These are phyloP conservation scores for Nidularia pulvinata DNA, from an alignment of 768 basidiomycete genomes.

Conservation along the genomic window DNA sequence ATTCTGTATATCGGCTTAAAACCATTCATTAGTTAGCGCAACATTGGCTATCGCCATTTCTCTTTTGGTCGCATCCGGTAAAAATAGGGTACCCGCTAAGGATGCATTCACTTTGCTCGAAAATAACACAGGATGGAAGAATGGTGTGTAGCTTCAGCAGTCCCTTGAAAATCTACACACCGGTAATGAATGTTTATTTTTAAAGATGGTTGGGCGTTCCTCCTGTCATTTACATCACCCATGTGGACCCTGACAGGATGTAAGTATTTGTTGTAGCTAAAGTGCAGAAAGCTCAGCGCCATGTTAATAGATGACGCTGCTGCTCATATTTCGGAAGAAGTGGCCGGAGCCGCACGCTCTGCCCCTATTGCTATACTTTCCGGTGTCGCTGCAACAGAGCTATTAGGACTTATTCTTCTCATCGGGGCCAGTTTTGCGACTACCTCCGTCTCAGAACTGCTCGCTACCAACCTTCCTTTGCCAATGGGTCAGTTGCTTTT, in stretches of 20 bases:
- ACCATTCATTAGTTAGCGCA: not conserved
- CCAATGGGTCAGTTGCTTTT: conserved; percentile 65
- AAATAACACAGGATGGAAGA: conserved; percentile 61
- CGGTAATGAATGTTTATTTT: not conserved
- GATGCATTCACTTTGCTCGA: conserved; percentile 61
- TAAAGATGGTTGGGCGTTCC: conserved; percentile 61
- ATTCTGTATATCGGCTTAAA: conserved; percentile 1
- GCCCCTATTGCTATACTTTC: conserved; percentile 59
- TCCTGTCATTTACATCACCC: conserved; percentile 58
- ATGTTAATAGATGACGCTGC: conserved; percentile 55
- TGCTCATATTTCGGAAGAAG: conserved; percentile 66
- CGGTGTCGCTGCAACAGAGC: conserved; percentile 50
- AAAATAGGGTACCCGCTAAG: conserved; percentile 47
- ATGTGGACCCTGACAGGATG: conserved; percentile 72
- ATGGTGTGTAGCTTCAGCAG: conserved; percentile 28
- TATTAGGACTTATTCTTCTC: conserved; percentile 52
- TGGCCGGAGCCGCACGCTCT: conserved; percentile 49
- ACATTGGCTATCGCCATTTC: not conserved
- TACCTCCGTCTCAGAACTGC: conserved; percentile 40
- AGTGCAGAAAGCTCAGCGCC: not conserved
- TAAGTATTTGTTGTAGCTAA: conserved; percentile 19
- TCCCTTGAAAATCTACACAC: not conserved
- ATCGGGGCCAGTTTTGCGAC: conserved; percentile 61
- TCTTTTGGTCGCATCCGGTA: conserved; percentile 41
- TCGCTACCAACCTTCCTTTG: conserved; percentile 44